A percentile compares a stretch with the other conserved stretches of the same genome.
Evolutionary conservation across 768 basidiomycete species (phyloP).

Genomic region (Russula griseocarnosa): DNA sequence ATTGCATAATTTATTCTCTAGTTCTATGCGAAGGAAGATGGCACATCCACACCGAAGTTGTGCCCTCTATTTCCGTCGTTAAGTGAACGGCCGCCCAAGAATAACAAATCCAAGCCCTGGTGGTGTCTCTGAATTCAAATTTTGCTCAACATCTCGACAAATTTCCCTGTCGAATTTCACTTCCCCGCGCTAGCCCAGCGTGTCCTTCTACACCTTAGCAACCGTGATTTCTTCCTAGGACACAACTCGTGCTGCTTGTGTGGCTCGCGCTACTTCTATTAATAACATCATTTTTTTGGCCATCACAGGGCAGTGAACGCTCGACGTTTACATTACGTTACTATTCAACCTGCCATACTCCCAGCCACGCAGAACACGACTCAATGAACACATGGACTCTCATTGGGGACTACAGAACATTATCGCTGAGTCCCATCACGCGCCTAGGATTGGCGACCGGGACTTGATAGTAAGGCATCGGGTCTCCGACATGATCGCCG

Average conservation of each 20-base stretch:
- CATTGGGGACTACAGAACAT: conserved; percentile 67
- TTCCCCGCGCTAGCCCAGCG: conserved; percentile 52
- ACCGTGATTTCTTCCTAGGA: conserved; percentile 48
- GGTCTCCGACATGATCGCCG: conserved; percentile 70
- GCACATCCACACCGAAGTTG: no score
- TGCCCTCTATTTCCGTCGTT: background rate
- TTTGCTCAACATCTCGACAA: conserved; percentile 55
- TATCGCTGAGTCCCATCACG: conserved; percentile 55
- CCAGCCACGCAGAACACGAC: conserved; percentile 47
- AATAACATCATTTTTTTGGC: background rate
- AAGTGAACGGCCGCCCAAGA: background rate
- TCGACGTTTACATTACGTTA: conserved; percentile 70
- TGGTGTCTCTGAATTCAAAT: background rate
- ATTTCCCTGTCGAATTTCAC: conserved; percentile 35
- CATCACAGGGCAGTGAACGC: conserved; percentile 63
- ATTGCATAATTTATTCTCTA: no score
- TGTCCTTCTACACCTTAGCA: conserved; percentile 64
- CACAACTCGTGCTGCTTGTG: conserved; percentile 51
- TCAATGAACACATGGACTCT: conserved; percentile 71
- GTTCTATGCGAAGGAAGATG: no score
- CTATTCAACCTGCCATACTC: conserved; percentile 61
- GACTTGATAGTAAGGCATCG: no score
- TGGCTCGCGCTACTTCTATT: background rate
- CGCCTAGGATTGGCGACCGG: conserved; percentile 31
- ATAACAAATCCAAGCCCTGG: background rate